phyloP scores from a whole-genome alignment of 768 basidiomycete species.

The Neoboletus magnificus region DNA sequence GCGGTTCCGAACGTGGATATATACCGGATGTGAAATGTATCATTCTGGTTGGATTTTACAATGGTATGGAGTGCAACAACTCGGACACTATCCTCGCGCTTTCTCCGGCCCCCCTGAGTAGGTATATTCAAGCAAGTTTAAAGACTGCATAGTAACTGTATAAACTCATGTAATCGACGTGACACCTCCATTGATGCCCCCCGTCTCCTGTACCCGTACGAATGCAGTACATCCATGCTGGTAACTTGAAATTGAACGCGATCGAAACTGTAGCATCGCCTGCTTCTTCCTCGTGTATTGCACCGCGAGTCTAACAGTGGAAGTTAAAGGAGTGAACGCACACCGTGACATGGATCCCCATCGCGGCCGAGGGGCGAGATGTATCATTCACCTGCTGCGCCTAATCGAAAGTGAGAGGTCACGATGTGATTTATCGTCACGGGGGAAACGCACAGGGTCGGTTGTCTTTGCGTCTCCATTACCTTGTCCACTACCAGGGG shows the following conservation, averaged over 20 bases:
- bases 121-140: not conserved
- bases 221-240: not conserved
- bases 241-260: not conserved
- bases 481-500: not conserved
- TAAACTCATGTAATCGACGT: not conserved
- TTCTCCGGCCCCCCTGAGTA: not conserved
- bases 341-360: not conserved
- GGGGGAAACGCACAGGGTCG: not conserved
- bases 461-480: not conserved
- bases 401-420: not conserved
- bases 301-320: not conserved
- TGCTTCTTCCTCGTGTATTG: not conserved
- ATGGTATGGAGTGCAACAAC: not conserved
- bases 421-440: too few relatives aligned
- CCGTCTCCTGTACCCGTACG: not conserved
- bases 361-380: not conserved
- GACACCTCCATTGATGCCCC: not conserved
- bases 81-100: not conserved
- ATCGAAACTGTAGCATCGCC: not conserved
- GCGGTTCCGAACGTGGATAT: not conserved
- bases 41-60: not conserved
- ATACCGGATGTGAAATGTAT: not conserved
- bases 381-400: not conserved
- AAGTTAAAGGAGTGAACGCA: too few relatives aligned
- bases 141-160: not conserved